These are phyloP conservation scores for Medicago lupulina DNA, from an alignment of 306 rosid species.

Conservation along the genomic window DNA sequence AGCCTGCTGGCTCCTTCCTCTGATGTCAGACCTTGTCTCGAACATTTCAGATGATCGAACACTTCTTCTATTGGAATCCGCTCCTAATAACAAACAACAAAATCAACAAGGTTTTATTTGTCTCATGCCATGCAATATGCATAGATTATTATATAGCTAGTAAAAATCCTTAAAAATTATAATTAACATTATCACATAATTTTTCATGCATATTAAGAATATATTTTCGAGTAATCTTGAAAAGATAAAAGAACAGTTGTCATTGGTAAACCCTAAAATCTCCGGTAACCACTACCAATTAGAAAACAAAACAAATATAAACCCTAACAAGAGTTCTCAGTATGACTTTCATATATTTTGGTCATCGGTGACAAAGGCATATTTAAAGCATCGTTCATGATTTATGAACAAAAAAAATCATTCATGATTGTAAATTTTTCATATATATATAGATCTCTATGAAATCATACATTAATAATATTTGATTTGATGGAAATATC, in stretches of 20 bases:
- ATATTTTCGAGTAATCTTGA: too few relatives aligned
- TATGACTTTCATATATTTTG: neutral
- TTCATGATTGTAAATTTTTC: neutral
- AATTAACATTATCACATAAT: too few relatives aligned
- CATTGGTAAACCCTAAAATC: too few relatives aligned
- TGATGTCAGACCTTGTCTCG: constrained; percentile 75
- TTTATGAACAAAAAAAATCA: neutral
- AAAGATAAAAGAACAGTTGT: too few relatives aligned
- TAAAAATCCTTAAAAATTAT: too few relatives aligned
- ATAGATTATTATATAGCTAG: neutral
- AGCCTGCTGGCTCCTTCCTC: constrained; percentile 90
- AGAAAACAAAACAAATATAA: neutral
- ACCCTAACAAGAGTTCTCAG: neutral
- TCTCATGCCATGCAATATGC: neutral
- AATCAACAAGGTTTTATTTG: neutral
- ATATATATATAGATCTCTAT: neutral
- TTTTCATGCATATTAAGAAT: too few relatives aligned
- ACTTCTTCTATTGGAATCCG: constrained; percentile 84
- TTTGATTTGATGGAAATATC: neutral
- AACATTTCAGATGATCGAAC: constrained; percentile 83
- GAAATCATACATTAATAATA: neutral
- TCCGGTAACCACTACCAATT: neutral
- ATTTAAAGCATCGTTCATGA: neutral
- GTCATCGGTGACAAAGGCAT: neutral
- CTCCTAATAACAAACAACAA: constrained; percentile 53